A percentile compares a stretch with the other conserved stretches of the same genome.
These are phyloP conservation scores for Trichoderma lentiforme DNA, from an alignment of 2,329 filamentous ascomycete species.

Conservation along the genomic window DNA sequence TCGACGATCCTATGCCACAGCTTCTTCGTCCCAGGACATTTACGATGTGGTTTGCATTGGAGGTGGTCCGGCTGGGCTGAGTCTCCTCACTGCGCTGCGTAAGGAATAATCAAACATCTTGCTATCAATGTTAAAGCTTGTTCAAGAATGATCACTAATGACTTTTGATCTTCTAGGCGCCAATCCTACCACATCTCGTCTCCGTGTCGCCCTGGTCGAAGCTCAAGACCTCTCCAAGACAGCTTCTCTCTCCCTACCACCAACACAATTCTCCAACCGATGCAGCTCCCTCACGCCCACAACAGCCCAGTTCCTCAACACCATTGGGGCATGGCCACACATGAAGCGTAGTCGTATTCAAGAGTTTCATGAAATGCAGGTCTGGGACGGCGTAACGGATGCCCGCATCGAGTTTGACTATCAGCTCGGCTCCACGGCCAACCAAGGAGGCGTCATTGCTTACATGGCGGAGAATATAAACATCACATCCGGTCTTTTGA, in stretches of 20 bases:
- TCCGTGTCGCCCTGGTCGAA: constrained; percentile 87
- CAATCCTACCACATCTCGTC: constrained; percentile 68
- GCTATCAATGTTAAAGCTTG: not conserved
- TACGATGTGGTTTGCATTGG: constrained; percentile 93
- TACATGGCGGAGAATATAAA: constrained; percentile 98
- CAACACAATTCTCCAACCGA: constrained; percentile 79
- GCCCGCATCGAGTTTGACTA: constrained; percentile 88
- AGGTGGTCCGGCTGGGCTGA: constrained; percentile 84
- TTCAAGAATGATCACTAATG: not conserved
- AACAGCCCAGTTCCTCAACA: constrained; percentile 76
- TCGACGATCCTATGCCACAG: constrained; percentile 42
- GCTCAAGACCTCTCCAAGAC: constrained; percentile 75
- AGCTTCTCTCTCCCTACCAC: constrained; percentile 62
- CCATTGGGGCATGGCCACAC: constrained; percentile 82
- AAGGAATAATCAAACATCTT: constrained; percentile 22
- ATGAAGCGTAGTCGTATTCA: constrained; percentile 72
- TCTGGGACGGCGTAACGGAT: constrained; percentile 92
- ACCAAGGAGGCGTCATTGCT: constrained; percentile 65
- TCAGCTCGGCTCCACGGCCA: constrained; percentile 41
- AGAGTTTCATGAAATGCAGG: constrained; percentile 92
- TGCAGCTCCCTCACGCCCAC: constrained; percentile 92
- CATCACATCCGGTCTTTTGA: constrained; percentile 73
- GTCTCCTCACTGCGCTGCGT: constrained; percentile 75
- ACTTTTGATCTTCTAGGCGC: constrained; percentile 52
- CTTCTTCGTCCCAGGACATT: constrained; percentile 56